phyloP scores from a whole-genome alignment of 306 rosid genomes.

The Lagenaria siceraria region DNA sequence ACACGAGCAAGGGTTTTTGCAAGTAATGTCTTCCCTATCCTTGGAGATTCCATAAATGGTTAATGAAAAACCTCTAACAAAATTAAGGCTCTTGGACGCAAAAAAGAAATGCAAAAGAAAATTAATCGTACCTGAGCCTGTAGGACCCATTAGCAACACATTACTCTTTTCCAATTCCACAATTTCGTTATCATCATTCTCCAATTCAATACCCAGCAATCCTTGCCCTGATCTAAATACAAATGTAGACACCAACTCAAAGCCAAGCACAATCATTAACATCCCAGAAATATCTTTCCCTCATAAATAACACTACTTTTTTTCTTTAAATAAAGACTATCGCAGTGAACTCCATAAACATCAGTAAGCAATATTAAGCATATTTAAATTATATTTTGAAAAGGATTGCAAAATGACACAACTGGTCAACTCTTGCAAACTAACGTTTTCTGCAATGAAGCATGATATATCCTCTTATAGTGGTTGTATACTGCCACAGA shows the following conservation, averaged over 20 bases:
- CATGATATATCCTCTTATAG: slow-evolving; percentile 40
- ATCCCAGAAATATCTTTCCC: background rate
- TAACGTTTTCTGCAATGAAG: slow-evolving; percentile 24
- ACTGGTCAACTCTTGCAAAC: background rate
- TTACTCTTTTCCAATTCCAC: slow-evolving; percentile 62
- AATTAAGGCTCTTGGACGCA: background rate
- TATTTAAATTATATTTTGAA: background rate
- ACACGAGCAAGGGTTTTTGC: slow-evolving; percentile 71
- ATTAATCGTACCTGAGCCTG: slow-evolving; percentile 43
- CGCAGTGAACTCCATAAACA: background rate
- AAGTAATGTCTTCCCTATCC: slow-evolving; percentile 61
- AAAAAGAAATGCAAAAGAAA: background rate
- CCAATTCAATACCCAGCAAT: slow-evolving; percentile 2
- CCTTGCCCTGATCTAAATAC: slow-evolving; percentile 13
- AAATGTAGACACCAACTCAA: slow-evolving; percentile 2
- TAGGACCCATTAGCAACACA: slow-evolving; percentile 56
- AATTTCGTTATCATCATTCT: slow-evolving; percentile 24
- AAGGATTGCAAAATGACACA: background rate
- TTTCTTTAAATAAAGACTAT: background rate
- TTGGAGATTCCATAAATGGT: slow-evolving; percentile 4
- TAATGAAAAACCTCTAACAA: background rate
- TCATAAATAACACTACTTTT: background rate
- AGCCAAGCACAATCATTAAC: background rate
- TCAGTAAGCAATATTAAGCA: background rate
- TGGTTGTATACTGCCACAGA: slow-evolving; percentile 76